Conservation (phyloP, 106 monocot genomes). For the Platanthera guangdongensis region DNA sequence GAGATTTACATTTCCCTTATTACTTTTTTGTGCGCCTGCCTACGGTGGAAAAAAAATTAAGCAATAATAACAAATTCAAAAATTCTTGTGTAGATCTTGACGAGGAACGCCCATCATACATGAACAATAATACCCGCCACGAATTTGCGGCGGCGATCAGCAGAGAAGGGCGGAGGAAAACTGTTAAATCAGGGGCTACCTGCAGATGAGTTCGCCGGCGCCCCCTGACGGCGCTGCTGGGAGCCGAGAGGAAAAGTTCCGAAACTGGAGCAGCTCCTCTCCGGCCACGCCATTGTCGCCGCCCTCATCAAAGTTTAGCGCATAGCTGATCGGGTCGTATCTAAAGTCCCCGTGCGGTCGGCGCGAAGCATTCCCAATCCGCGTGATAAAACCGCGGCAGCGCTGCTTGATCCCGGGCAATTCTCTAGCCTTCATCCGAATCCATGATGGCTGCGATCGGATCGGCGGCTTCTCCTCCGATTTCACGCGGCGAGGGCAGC, state of each 20-base stretch:
- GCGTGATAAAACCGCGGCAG: slow-evolving; percentile 11
- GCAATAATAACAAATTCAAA: no score
- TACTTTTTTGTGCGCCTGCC: no score
- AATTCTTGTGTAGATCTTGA: no score
- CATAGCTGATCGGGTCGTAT: slow-evolving; percentile 1
- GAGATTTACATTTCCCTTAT: no score
- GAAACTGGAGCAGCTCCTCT: neutral
- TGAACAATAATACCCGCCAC: no score
- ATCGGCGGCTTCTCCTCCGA: slow-evolving; percentile 1
- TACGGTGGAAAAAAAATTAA: no score
- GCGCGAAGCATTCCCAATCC: slow-evolving; percentile 7
- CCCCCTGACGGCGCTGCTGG: neutral
- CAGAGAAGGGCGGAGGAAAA: no score
- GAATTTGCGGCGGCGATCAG: no score
- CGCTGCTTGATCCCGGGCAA: slow-evolving; percentile 25
- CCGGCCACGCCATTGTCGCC: neutral
- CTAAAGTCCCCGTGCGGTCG: neutral
- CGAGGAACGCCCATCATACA: no score
- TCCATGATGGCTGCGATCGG: slow-evolving; percentile 27
- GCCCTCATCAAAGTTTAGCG: slow-evolving; percentile 4
- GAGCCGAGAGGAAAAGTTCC: neutral
- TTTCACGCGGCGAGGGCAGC: slow-evolving; percentile 26
- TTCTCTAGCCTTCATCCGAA: slow-evolving; percentile 25
- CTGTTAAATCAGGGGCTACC: neutral
- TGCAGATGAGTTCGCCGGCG: neutral